Evolutionary conservation across 768 basidiomycete genomes (phyloP).

Genomic region (Boletus patriciae): DNA sequence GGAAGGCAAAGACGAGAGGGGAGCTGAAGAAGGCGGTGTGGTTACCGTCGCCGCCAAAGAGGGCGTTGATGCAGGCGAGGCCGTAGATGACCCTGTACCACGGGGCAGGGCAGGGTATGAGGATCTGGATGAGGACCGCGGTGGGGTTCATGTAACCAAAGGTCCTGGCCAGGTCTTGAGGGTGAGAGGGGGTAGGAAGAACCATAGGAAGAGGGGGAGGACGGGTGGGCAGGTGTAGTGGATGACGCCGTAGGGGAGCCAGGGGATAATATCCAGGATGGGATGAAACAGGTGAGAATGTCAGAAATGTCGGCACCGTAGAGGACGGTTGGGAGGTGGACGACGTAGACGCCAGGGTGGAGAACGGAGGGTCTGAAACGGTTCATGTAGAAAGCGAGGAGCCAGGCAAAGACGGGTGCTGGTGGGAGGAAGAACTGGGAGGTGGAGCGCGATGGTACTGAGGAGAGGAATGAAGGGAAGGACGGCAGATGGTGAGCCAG

Average conservation of each 20-base stretch:
- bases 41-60: conserved; percentile 78
- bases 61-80: conserved; percentile 81
- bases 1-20: conserved; percentile 96
- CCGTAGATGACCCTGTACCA: conserved; percentile 99
- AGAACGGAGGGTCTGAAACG: conserved; percentile 76
- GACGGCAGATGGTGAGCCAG: conserved; percentile 68
- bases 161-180: conserved; percentile 79
- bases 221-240: conserved; percentile 88
- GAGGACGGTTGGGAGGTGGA: conserved; percentile 92
- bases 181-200: too few relatives aligned
- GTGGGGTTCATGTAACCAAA: conserved; percentile 93
- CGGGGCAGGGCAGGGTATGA: conserved; percentile 91
- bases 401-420: conserved; percentile 81
- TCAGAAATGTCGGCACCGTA: conserved; percentile 99
- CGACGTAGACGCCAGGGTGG: conserved; percentile 81
- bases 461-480: conserved; percentile 70
- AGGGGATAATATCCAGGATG: conserved; percentile 87
- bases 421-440: conserved; percentile 91
- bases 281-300: conserved; percentile 93
- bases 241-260: conserved; percentile 93
- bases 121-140: conserved; percentile 85
- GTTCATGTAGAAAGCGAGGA: conserved; percentile 84
- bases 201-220: too few relatives aligned
- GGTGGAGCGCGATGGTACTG: conserved; percentile 70
- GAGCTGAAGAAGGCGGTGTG: conserved; percentile 79